Evolutionary conservation across 148 eudicot genomes (phyloP), one percentile per base, ranked within the genome.

Genomic region (Nepenthes gracilis): DNA sequence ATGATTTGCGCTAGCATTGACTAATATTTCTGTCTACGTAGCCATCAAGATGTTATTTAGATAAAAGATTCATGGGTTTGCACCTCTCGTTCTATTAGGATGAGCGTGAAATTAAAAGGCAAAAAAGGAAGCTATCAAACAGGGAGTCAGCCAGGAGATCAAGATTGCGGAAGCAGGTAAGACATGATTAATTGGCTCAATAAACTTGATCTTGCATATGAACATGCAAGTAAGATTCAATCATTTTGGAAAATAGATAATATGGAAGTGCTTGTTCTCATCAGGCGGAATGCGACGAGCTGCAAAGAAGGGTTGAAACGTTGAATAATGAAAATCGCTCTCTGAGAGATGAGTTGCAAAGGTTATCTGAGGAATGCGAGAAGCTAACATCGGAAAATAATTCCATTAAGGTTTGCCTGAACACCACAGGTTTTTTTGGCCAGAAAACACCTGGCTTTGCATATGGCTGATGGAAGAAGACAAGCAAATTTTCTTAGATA

Each of bases 121-220:
- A 85, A 57, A 94, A 89, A 78, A 82, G 97, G 70, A 94, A 89
- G 77, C 95, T 84, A 74, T 89, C 97, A 49, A 94, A 89, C 66
- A 73, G 99, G 73, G 99, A 94, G 75, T 94, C 99, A 45, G 99
- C 99, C 59, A 85, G 95, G 75, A 81, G 97, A 65, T 94, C 99
- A 65, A 79, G 99, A 72, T 69, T 86, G 61, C 95, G 99, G 35
- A 94, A 86, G 75, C 99, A 94, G 99, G 99, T 89, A 74, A 23
- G 38, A 4, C 2, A 4, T 32, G 11, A 10, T 54, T 33, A 0
- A 6, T 3, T 12, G 61, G 4, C n/a, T 12, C 23, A 23, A 23
- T 23, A 23, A 23, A 23, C 23, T 23, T 23, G 23, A 23, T 23
- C 23, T 47, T 32, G 36, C 36, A 11, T 36, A 1, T 35, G 14